Evolutionary conservation across 2,329 filamentous ascomycete species (phyloP).

Genomic region (Aspergillus viridinutans): DNA sequence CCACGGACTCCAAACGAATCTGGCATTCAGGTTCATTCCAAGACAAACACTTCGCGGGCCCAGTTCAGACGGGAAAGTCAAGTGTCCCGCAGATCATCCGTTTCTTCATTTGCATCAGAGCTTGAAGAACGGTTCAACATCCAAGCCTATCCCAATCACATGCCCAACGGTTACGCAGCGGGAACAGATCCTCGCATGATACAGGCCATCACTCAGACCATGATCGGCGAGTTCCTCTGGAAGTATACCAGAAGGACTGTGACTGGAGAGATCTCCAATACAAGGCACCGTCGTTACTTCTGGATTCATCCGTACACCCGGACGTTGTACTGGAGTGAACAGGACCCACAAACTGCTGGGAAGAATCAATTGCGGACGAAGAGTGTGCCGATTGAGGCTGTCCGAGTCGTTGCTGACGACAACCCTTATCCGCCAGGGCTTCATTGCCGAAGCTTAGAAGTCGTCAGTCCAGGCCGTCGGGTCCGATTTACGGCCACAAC

Average conservation of each 20-base stretch:
- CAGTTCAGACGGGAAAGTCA: conserved; percentile 42
- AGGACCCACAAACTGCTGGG: conserved; percentile 76
- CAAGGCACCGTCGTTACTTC: conserved; percentile 91
- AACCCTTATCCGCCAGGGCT: conserved; percentile 93
- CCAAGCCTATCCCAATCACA: conserved; percentile 47
- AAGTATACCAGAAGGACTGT: conserved; percentile 96
- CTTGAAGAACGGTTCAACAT: conserved; percentile 88
- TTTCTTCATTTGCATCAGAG: conserved; percentile 94
- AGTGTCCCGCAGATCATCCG: conserved; percentile 69
- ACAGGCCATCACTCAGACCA: conserved; percentile 96
- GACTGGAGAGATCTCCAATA: conserved; percentile 82
- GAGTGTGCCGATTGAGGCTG: conserved; percentile 89
- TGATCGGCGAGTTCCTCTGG: conserved; percentile 99
- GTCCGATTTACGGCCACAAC: conserved; percentile 95
- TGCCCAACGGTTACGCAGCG: conserved; percentile 59
- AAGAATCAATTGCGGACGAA: conserved; percentile 73
- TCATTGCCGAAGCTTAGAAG: conserved; percentile 87
- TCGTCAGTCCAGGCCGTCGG: conserved; percentile 80
- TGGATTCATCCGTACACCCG: conserved; percentile 98
- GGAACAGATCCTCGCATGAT: conserved; percentile 96
- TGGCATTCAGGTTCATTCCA: conserved; percentile 41
- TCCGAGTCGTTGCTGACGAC: conserved; percentile 86
- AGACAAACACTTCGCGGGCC: conserved; percentile 58
- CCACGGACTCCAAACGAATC: conserved; percentile 60
- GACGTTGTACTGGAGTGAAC: conserved; percentile 93